Conservation (phyloP, 805 yeast genomes). For the Schizosaccharomyces lindneri region DNA sequence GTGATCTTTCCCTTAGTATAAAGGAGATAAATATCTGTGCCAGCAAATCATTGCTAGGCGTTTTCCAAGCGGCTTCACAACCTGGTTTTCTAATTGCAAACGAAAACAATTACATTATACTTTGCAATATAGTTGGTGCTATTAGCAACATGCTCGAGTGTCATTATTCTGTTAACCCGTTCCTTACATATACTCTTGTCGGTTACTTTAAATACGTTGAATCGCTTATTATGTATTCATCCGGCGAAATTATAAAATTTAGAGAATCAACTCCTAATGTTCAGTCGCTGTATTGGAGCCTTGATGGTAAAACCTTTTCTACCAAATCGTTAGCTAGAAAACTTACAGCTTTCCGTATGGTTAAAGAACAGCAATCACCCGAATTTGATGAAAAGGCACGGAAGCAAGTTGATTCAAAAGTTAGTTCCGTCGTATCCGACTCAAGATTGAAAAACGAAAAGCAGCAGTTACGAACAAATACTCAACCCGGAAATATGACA, state of each 20-base stretch:
- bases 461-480: too few relatives aligned
- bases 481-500: too few relatives aligned
- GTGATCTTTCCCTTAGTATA: conserved; percentile 12
- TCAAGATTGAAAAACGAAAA: too few relatives aligned
- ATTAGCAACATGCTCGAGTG: not conserved
- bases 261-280: not conserved
- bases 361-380: not conserved
- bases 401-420: too few relatives aligned
- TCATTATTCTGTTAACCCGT: not conserved
- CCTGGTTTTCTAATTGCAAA: conserved; percentile 9
- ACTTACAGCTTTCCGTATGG: not conserved
- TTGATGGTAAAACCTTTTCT: not conserved
- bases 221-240: not conserved
- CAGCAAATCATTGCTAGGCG: conserved; percentile 10
- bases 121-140: not conserved
- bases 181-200: not conserved
- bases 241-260: not conserved
- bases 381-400: too few relatives aligned
- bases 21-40: conserved; percentile 11
- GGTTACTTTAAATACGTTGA: not conserved
- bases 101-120: conserved; percentile 7
- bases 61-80: conserved; percentile 8
- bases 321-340: not conserved
- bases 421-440: too few relatives aligned
- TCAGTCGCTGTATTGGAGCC: not conserved